These are phyloP conservation scores for Thyridium curvatum DNA, from an alignment of 2,329 filamentous ascomycete species.

Conservation along the genomic window DNA sequence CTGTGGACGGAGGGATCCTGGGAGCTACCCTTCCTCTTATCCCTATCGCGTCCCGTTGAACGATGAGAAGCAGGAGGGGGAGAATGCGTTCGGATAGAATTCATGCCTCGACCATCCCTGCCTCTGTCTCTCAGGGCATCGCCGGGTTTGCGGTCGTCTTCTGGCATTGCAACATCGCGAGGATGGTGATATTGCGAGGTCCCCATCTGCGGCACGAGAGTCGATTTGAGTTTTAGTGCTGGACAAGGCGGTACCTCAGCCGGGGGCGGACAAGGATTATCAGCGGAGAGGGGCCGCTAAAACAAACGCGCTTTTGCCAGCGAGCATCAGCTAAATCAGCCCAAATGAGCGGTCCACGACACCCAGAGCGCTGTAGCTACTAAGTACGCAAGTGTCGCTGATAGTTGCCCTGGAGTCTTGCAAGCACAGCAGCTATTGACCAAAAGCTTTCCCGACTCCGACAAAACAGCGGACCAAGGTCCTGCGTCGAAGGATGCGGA, in stretches of 20 bases:
- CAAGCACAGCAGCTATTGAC: too few relatives aligned
- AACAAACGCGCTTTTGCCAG: constrained; percentile 1
- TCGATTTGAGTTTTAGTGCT: constrained; percentile 22
- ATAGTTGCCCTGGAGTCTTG: too few relatives aligned
- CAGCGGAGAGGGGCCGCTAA: constrained; percentile 6
- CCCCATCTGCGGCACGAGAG: constrained; percentile 17
- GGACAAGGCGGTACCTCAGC: constrained; percentile 12
- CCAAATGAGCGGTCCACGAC: too few relatives aligned
- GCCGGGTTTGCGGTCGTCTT: constrained; percentile 27
- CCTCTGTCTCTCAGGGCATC: constrained; percentile 27
- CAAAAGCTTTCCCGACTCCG: too few relatives aligned
- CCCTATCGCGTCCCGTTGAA: constrained; percentile 10
- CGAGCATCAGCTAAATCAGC: too few relatives aligned
- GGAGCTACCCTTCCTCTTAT: constrained; percentile 13
- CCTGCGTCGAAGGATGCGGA: too few relatives aligned
- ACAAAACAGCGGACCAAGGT: too few relatives aligned
- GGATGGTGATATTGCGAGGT: constrained; percentile 13
- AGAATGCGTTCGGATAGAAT: constrained; percentile 18
- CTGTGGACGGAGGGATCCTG: constrained; percentile 18
- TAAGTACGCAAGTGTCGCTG: too few relatives aligned
- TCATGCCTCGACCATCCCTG: constrained; percentile 27
- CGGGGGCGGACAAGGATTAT: constrained; percentile 15
- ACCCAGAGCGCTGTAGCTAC: too few relatives aligned
- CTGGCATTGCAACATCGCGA: constrained; percentile 34
- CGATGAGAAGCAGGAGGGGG: constrained; percentile 19